Conservation (phyloP, 2,329 filamentous ascomycete genomes). For the Penicillium sp. region DNA sequence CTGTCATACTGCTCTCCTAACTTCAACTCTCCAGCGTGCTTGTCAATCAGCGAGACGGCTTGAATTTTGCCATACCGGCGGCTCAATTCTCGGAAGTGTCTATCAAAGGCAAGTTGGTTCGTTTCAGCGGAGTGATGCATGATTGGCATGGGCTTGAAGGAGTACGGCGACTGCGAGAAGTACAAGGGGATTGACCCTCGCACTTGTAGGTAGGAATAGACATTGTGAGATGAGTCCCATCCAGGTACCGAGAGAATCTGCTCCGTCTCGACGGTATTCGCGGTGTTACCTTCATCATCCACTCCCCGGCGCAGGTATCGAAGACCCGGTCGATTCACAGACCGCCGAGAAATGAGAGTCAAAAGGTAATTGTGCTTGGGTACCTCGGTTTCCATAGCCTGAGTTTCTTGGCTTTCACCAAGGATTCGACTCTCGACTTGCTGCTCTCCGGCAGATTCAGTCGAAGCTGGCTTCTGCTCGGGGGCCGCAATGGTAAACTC, state of each 20-base stretch:
- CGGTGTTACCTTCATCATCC: conserved; percentile 85
- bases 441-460: conserved; percentile 23
- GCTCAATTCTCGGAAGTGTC: conserved; percentile 75
- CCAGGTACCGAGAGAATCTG: conserved; percentile 79
- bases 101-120: conserved; percentile 78
- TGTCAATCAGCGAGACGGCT: conserved; percentile 84
- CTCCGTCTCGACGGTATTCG: conserved; percentile 93
- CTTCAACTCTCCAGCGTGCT: conserved; percentile 78
- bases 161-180: conserved; percentile 94
- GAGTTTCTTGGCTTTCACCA: conserved; percentile 52
- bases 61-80: conserved; percentile 78
- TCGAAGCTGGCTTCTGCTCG: conserved; percentile 22
- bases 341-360: conserved; percentile 91
- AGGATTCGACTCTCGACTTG: conserved; percentile 38
- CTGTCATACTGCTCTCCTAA: conserved; percentile 80
- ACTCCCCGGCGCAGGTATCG: conserved; percentile 89
- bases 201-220: conserved; percentile 85
- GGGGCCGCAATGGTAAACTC: conserved; percentile 72
- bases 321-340: conserved; percentile 82
- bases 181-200: conserved; percentile 92
- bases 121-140: conserved; percentile 79
- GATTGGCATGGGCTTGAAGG: conserved; percentile 83
- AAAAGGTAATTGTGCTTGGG: conserved; percentile 67
- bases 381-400: conserved; percentile 34
- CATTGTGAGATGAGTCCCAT: conserved; percentile 67